Evolutionary conservation across 129 eudicot genomes (phyloP).

Genomic region (Arctium lappa): DNA sequence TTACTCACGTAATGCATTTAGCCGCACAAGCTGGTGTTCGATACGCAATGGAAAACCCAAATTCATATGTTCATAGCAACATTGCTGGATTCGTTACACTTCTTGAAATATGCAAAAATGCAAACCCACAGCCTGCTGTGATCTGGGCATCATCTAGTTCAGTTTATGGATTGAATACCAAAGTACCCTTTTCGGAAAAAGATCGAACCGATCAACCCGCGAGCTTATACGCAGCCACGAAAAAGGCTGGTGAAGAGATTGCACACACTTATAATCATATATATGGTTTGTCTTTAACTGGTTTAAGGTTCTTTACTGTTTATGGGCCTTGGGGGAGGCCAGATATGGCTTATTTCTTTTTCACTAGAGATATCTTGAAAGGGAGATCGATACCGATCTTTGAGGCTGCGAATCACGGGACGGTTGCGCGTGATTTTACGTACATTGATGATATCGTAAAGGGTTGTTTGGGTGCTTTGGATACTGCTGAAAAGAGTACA

Average conservation of each 20-base stretch:
- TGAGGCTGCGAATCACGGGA: constrained; percentile 79
- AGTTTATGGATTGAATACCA: constrained; percentile 75
- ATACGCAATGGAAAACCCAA: constrained; percentile 84
- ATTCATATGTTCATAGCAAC: constrained; percentile 80
- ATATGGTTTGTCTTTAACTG: constrained; percentile 76
- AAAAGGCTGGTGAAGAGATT: constrained; percentile 85
- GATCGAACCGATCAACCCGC: constrained; percentile 93
- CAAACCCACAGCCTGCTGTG: constrained; percentile 81
- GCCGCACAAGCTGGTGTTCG: constrained; percentile 94
- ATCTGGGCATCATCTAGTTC: constrained; percentile 93
- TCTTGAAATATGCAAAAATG: constrained; percentile 72
- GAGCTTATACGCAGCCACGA: constrained; percentile 78
- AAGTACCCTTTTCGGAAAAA: constrained; percentile 79
- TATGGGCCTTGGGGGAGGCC: constrained; percentile 98
- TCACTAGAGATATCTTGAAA: constrained; percentile 65
- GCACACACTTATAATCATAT: constrained; percentile 88
- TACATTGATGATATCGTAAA: constrained; percentile 87
- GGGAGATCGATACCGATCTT: constrained; percentile 67
- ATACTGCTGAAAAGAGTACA: constrained; percentile 89
- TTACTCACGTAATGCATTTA: constrained; percentile 91
- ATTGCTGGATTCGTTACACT: constrained; percentile 75
- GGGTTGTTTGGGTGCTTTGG: constrained; percentile 88
- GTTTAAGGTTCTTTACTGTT: constrained; percentile 84
- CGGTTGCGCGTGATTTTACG: constrained; percentile 86
- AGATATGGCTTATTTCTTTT: constrained; percentile 92